Conservation (phyloP, 129 eudicot genomes). For the Logfia minima region DNA sequence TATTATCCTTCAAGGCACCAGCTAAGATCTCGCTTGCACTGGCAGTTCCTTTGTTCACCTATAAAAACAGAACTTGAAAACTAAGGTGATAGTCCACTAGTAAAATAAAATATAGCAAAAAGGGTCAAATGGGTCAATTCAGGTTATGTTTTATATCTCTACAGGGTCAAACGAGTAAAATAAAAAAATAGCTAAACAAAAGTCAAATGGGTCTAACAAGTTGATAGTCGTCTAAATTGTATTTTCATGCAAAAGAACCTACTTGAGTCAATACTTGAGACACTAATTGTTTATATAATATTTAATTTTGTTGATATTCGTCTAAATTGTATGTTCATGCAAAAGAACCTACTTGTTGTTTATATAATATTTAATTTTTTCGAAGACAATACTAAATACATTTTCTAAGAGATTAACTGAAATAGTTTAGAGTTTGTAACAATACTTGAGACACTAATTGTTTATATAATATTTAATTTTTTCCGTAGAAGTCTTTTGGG, state of each 20-base stretch:
- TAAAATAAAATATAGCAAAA: neutral
- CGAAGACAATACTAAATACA: neutral
- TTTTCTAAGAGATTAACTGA: neutral
- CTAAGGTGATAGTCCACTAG: neutral
- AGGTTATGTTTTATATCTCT: neutral
- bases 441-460: neutral
- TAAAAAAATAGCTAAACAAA: neutral
- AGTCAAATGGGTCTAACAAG: neutral
- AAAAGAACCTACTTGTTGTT: no score
- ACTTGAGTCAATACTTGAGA: no score
- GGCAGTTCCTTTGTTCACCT: constrained; percentile 99
- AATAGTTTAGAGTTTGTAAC: neutral
- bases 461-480: neutral
- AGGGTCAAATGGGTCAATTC: neutral
- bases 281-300: no score
- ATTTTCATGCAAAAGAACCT: neutral
- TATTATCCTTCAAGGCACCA: constrained; percentile 93
- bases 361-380: no score
- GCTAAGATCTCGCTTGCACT: constrained; percentile 99
- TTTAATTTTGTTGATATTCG: neutral
- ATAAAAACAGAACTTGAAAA: constrained; percentile 5
- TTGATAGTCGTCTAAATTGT: neutral
- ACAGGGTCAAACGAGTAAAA: no score
- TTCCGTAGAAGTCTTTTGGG: neutral
- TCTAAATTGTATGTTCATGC: no score